Percentiles rank a stretch among this genome's conserved stretches.
These are phyloP conservation scores for Diospyros lotus DNA, from an alignment of 148 eudicot genomes.

Conservation along the genomic window DNA sequence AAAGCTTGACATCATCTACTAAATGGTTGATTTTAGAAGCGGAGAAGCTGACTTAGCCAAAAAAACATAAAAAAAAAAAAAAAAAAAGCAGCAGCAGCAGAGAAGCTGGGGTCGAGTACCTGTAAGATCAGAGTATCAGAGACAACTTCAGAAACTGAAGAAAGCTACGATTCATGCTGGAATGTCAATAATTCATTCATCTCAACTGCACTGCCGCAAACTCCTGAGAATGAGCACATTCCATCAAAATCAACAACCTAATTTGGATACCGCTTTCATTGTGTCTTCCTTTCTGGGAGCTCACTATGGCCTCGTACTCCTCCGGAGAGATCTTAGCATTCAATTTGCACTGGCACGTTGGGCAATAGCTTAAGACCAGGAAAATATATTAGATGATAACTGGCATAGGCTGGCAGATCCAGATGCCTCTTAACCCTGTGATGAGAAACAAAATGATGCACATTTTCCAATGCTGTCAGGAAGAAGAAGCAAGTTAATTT, in stretches of 20 bases:
- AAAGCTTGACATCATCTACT: too few species aligned
- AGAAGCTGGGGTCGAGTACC: background rate
- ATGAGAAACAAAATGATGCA: background rate
- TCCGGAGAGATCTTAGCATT: conserved; percentile 69
- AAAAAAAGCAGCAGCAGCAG: background rate
- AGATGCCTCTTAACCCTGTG: background rate
- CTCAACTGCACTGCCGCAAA: conserved; percentile 58
- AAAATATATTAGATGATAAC: background rate
- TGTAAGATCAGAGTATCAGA: background rate
- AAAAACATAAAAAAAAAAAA: too few species aligned
- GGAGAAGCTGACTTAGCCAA: too few species aligned
- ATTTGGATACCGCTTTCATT: conserved; percentile 40
- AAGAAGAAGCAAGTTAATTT: conserved; percentile 6
- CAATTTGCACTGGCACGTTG: background rate
- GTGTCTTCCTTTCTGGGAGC: conserved; percentile 43
- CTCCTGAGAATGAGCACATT: conserved; percentile 63
- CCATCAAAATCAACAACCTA: conserved; percentile 63
- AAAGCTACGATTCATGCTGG: background rate
- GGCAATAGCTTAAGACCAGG: background rate
- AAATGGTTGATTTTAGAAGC: too few species aligned
- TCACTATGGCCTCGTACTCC: conserved; percentile 54
- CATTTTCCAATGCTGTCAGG: background rate
- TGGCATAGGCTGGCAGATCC: background rate
- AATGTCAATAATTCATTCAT: conserved; percentile 39
- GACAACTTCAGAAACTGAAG: too few species aligned